These are phyloP conservation scores for Metschnikowia dekortorum DNA, from an alignment of 805 yeast species.

Conservation along the genomic window DNA sequence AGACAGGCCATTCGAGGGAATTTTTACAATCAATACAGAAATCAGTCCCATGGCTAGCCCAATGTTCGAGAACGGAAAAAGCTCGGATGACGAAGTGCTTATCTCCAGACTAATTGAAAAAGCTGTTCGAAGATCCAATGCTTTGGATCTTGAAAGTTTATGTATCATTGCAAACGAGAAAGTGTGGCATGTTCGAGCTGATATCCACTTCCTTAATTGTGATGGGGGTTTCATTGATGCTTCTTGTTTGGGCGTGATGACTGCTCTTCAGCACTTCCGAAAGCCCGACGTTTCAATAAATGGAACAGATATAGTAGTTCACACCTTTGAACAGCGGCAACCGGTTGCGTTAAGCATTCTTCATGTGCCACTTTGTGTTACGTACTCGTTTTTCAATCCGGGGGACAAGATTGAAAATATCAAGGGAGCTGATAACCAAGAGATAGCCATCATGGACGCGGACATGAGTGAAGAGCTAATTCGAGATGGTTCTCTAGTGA, in stretches of 20 bases:
- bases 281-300: constrained; percentile 78
- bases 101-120: constrained; percentile 84
- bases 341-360: constrained; percentile 82
- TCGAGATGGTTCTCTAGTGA: constrained; percentile 74
- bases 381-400: constrained; percentile 82
- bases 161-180: constrained; percentile 89
- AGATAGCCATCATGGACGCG: constrained; percentile 70
- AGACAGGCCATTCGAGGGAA: constrained; percentile 91
- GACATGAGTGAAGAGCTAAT: constrained; percentile 70
- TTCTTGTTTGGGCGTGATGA: constrained; percentile 84
- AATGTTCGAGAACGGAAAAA: constrained; percentile 67
- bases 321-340: constrained; percentile 70
- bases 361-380: constrained; percentile 86
- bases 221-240: constrained; percentile 94
- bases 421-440: constrained; percentile 58
- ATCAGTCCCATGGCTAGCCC: constrained; percentile 88
- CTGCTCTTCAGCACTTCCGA: constrained; percentile 75
- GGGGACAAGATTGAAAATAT: constrained; percentile 60
- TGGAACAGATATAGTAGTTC: constrained; percentile 63
- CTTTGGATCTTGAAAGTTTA: constrained; percentile 83
- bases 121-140: constrained; percentile 84
- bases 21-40: constrained; percentile 79
- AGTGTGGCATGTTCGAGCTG: constrained; percentile 90
- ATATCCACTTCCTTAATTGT: constrained; percentile 79
- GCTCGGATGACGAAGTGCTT: constrained; percentile 75